Evolutionary conservation across 306 rosid species (phyloP).

Genomic region (Cicer chorassanicum): DNA sequence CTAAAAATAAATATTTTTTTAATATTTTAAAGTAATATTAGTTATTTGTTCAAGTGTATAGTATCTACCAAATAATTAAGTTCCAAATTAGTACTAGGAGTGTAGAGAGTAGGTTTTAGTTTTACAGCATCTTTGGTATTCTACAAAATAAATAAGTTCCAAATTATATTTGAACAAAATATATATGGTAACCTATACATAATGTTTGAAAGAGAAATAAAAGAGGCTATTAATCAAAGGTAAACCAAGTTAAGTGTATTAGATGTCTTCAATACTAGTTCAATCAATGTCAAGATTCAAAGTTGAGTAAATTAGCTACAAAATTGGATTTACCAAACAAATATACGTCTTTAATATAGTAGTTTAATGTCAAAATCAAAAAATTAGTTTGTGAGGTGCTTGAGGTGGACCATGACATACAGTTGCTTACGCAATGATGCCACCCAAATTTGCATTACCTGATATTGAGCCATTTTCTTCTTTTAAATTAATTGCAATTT

Average conservation of each 20-base stretch:
- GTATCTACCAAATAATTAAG: no score
- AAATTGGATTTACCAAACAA: neutral
- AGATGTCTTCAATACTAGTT: neutral
- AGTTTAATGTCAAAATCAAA: neutral
- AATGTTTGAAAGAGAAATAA: neutral
- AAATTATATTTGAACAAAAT: no score
- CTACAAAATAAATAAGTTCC: no score
- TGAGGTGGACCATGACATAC: neutral
- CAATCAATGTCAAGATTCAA: neutral
- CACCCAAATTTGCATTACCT: neutral
- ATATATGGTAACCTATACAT: no score
- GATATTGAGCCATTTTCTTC: no score
- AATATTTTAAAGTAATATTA: no score
- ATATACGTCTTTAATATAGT: neutral
- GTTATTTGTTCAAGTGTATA: no score
- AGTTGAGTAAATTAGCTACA: neutral
- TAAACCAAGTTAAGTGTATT: neutral
- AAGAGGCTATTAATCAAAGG: neutral
- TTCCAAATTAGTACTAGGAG: no score
- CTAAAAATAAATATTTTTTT: no score
- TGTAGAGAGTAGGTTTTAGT: no score
- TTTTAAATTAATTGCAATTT: no score
- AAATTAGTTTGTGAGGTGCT: neutral
- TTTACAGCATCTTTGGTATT: no score
- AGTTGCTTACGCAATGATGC: neutral